Evolutionary conservation across 2,329 filamentous ascomycete species (phyloP).

Genomic region (Parafenestella ontariensis): DNA sequence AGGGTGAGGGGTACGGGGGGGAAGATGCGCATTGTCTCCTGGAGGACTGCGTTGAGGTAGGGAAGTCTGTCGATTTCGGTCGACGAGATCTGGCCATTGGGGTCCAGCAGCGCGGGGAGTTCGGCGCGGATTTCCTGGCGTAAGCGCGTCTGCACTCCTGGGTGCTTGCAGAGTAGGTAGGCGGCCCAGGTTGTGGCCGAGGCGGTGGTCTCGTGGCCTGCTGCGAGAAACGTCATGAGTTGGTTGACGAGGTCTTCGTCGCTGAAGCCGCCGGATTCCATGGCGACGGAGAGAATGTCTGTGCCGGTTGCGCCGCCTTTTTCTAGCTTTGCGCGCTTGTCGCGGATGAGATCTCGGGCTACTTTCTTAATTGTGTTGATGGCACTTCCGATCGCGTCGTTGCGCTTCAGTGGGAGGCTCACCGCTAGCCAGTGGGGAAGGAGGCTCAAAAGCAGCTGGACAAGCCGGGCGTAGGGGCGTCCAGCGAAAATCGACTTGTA

Average conservation of each 20-base stretch:
- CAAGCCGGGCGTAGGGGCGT: slow-evolving; percentile 58
- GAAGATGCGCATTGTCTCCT: slow-evolving; percentile 77
- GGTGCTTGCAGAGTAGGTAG: slow-evolving; percentile 60
- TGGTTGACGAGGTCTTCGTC: slow-evolving; percentile 86
- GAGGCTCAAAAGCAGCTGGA: slow-evolving; percentile 67
- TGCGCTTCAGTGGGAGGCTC: slow-evolving; percentile 72
- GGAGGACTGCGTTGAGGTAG: slow-evolving; percentile 78
- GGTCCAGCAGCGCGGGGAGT: slow-evolving; percentile 53
- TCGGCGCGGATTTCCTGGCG: slow-evolving; percentile 58
- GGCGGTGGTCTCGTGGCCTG: slow-evolving; percentile 66
- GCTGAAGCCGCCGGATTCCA: slow-evolving; percentile 76
- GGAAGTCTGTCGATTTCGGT: slow-evolving; percentile 74
- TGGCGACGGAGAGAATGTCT: slow-evolving; percentile 82
- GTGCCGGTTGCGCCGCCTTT: slow-evolving; percentile 57
- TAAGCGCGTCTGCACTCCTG: slow-evolving; percentile 56
- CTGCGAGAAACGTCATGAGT: slow-evolving; percentile 88
- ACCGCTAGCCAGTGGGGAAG: slow-evolving; percentile 68
- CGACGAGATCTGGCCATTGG: slow-evolving; percentile 55
- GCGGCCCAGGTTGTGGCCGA: slow-evolving; percentile 62
- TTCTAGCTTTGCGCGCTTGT: slow-evolving; percentile 69
- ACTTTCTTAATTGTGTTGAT: slow-evolving; percentile 59
- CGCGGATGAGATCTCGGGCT: slow-evolving; percentile 71
- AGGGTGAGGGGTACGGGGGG: slow-evolving; percentile 75
- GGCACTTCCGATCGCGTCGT: slow-evolving; percentile 54
- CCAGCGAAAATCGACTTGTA: slow-evolving; percentile 61